A percentile compares a stretch with the other conserved stretches of the same genome.
Evolutionary conservation across 495 filamentous ascomycete genomes (phyloP).

Genomic region (Entonaema liquescens): DNA sequence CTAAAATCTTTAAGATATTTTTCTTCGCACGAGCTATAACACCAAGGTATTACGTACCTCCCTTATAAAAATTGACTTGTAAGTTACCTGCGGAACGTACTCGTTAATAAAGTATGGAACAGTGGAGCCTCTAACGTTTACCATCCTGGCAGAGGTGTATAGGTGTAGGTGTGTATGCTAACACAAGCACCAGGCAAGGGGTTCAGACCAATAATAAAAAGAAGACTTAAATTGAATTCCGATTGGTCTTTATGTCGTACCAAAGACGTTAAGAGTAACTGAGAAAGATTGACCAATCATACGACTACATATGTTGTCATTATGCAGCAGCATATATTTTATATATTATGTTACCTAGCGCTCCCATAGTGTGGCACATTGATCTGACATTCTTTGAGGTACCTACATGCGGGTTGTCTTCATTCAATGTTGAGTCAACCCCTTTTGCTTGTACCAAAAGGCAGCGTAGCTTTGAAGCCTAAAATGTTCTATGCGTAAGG

Average conservation of each 20-base stretch:
- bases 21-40: too few species aligned
- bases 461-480: background rate
- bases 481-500: background rate
- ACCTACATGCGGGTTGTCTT: background rate
- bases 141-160: too few species aligned
- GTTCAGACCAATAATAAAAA: background rate
- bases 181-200: background rate
- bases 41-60: too few species aligned
- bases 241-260: background rate
- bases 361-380: background rate
- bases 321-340: background rate
- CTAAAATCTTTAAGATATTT: too few species aligned
- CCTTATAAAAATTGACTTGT: too few species aligned
- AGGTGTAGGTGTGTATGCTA: too few species aligned
- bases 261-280: background rate
- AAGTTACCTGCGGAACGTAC: too few species aligned
- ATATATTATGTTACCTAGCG: too few species aligned
- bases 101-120: too few species aligned
- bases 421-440: background rate
- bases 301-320: background rate
- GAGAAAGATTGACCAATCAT: constrained; percentile 2
- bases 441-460: background rate
- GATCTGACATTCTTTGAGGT: background rate
- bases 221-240: background rate
- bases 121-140: too few species aligned